Base-by-base conservation (phyloP, 1,139 yeast genomes). In the Diutina pseudorugosa region DNA sequence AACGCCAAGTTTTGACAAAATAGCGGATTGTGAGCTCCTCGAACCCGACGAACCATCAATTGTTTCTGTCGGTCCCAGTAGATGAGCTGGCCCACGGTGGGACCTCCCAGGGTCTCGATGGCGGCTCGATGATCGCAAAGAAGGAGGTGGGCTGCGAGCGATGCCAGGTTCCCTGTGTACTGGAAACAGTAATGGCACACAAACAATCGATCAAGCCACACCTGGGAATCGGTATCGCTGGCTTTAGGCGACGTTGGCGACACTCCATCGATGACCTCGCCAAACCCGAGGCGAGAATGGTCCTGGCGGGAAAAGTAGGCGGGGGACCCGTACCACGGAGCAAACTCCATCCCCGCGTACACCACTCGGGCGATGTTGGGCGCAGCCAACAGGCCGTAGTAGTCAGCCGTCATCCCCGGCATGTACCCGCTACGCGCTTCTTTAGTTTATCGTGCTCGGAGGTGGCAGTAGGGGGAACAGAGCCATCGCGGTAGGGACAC, bases 171-270 rank as follows among this genome's bases (percentile, higher is more conserved):
- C 23, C 77, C 75, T 0, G 95, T 74, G 63, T 91, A 91, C 59
- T 85, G 85, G 73, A 93, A 88, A 66, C 98, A 93, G 55, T 71
- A 73, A 53, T 84, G 89, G 66, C 98, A 93, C 1, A 93, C 83
- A 60, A 70, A 78, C 19, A 90, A 69, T 30, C 71, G 70, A 43
- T 82, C 83, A 1, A 87, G 62, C 89, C 91, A 83, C 55, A 62
- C 64, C 14, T 52, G 54, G 30, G 30, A 11, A 16, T 40, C 20
- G 7, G 18, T 14, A 4, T 11, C 19, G 30, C 9, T 21, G 8
- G 19, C 47, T 25, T 21, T 43, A 14, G 47, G 25, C 47, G 25
- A 3, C 8, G 51, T 43, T 16, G 14, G 60, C 51, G 56, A 7
- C 50, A 14, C n/a, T 14, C 25, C 41, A 2, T 11, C 8, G 16